Conservation (phyloP, 495 filamentous ascomycete species). For the Penicillium parvum region DNA sequence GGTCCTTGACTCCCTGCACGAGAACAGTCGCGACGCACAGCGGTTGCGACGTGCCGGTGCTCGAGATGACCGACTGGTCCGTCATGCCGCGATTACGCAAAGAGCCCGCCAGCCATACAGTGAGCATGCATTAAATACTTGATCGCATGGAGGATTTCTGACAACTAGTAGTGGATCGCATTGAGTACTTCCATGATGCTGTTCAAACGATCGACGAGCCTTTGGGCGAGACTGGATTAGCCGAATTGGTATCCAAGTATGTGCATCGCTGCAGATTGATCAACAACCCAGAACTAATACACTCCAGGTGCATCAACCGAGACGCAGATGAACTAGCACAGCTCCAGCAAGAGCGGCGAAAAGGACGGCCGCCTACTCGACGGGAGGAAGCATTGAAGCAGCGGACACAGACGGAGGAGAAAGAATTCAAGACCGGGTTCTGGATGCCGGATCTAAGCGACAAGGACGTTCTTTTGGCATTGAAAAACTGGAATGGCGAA, state of each 20-base stretch:
- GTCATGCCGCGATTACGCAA: slow-evolving; percentile 54
- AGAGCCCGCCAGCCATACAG: slow-evolving; percentile 66
- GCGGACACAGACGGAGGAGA: slow-evolving; percentile 62
- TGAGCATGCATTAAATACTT: slow-evolving; percentile 28
- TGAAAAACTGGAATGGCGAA: slow-evolving; percentile 58
- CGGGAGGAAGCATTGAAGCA: slow-evolving; percentile 73
- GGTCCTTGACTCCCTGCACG: slow-evolving; percentile 64
- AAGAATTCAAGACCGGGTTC: slow-evolving; percentile 81
- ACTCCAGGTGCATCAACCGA: slow-evolving; percentile 66
- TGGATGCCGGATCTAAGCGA: slow-evolving; percentile 64
- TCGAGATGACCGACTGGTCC: slow-evolving; percentile 71
- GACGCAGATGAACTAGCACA: slow-evolving; percentile 69
- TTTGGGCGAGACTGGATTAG: slow-evolving; percentile 55
- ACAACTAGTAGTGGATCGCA: slow-evolving; percentile 56
- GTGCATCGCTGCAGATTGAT: slow-evolving; percentile 3
- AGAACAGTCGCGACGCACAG: slow-evolving; percentile 75
- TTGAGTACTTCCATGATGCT: slow-evolving; percentile 65
- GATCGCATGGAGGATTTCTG: slow-evolving; percentile 2
- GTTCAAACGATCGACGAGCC: slow-evolving; percentile 50
- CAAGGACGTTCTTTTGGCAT: slow-evolving; percentile 44
- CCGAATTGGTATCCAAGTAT: slow-evolving; percentile 59
- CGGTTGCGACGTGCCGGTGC: slow-evolving; percentile 67
- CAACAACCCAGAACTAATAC: neutral
- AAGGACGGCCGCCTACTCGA: slow-evolving; percentile 74
- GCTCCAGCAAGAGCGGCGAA: slow-evolving; percentile 69